A percentile compares a stretch with the other conserved stretches of the same genome.
These are phyloP conservation scores for Rhodotorula sp. DNA, from an alignment of 1,284 basidiomycete genomes.

Conservation along the genomic window DNA sequence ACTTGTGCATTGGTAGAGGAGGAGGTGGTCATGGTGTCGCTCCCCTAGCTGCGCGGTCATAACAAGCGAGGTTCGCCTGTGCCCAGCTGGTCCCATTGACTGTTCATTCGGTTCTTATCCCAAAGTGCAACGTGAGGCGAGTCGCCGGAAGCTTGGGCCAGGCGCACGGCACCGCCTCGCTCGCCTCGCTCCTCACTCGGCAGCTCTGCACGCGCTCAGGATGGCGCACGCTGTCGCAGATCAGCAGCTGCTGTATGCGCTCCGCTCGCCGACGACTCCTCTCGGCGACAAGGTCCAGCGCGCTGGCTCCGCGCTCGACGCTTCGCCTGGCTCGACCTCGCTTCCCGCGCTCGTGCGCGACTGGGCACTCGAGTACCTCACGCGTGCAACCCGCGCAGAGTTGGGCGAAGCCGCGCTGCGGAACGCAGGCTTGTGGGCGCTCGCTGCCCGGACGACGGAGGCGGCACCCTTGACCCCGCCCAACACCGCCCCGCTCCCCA, in stretches of 20 bases:
- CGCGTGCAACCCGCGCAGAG: neutral
- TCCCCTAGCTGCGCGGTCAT: too few relatives aligned
- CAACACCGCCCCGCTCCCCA: slow-evolving; percentile 17
- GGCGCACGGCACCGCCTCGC: neutral
- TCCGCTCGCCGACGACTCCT: slow-evolving; percentile 34
- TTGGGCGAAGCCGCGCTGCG: neutral
- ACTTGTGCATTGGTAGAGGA: too few relatives aligned
- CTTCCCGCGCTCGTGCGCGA: slow-evolving; percentile 28
- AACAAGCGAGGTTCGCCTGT: too few relatives aligned
- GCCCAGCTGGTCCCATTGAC: too few relatives aligned
- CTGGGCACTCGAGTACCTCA: slow-evolving; percentile 32
- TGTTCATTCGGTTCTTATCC: too few relatives aligned
- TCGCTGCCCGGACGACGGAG: slow-evolving; percentile 12
- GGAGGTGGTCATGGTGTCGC: too few relatives aligned
- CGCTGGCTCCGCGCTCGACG: slow-evolving; percentile 22
- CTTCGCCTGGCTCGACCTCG: neutral
- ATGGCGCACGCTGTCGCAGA: slow-evolving; percentile 1
- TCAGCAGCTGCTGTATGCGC: slow-evolving; percentile 30
- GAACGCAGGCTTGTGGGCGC: slow-evolving; percentile 15
- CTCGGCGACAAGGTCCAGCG: slow-evolving; percentile 27
- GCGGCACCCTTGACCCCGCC: slow-evolving; percentile 4
- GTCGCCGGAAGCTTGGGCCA: neutral
- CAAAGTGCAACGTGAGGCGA: neutral
- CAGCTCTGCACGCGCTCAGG: too few relatives aligned
- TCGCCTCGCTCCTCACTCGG: too few relatives aligned